Percentiles rank a stretch among this genome's conserved stretches.
Evolutionary conservation across 768 basidiomycete genomes (phyloP).

Genomic region (Porpolomopsis calyptriformis): DNA sequence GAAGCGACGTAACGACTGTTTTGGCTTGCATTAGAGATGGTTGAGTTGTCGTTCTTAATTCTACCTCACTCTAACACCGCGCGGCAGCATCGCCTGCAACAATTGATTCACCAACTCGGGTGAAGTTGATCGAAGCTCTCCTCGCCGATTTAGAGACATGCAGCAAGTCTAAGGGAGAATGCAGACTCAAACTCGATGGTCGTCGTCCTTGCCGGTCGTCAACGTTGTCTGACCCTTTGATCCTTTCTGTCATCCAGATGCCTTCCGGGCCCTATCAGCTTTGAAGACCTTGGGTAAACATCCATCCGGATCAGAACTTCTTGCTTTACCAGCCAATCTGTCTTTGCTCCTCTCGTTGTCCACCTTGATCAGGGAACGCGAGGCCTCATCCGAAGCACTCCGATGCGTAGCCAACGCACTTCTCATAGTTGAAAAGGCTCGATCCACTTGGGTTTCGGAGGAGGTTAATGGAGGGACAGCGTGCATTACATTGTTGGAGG

Average conservation of each 20-base stretch:
- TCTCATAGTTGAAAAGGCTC: slow-evolving; percentile 54
- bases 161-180: slow-evolving; percentile 25
- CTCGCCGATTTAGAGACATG: slow-evolving; percentile 46
- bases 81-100: slow-evolving; percentile 35
- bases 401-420: slow-evolving; percentile 73
- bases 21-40: slow-evolving; percentile 44
- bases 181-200: slow-evolving; percentile 50
- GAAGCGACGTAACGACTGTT: slow-evolving; percentile 34
- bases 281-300: slow-evolving; percentile 69
- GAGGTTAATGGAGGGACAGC: slow-evolving; percentile 56
- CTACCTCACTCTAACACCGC: slow-evolving; percentile 2
- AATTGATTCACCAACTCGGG: slow-evolving; percentile 38
- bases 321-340: slow-evolving; percentile 47
- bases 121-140: slow-evolving; percentile 45
- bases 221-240: neutral
- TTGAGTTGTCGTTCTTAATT: slow-evolving; percentile 19
- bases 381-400: slow-evolving; percentile 59
- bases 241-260: slow-evolving; percentile 39
- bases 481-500: slow-evolving; percentile 50
- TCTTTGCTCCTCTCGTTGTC: slow-evolving; percentile 44
- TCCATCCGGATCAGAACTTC: slow-evolving; percentile 52
- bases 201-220: slow-evolving; percentile 10
- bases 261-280: slow-evolving; percentile 52
- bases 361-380: slow-evolving; percentile 40
- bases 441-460: slow-evolving; percentile 43